Evolutionary conservation across 2,329 filamentous ascomycete species (phyloP).

Genomic region (Paecilomyces sp.): DNA sequence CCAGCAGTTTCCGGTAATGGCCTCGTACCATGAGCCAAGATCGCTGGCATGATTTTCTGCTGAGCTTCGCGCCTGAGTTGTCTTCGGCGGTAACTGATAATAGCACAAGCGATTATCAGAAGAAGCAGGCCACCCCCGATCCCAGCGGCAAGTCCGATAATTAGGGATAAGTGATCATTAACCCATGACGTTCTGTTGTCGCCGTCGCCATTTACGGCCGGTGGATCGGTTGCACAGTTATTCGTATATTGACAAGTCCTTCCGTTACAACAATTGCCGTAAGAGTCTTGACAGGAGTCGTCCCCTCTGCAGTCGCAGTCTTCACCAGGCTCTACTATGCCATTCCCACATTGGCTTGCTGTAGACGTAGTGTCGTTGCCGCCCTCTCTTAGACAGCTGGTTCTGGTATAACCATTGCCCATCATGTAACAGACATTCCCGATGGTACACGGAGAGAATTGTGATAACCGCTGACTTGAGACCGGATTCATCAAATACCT

Average conservation of each 20-base stretch:
- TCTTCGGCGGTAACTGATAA: background rate
- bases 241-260: background rate
- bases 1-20: background rate
- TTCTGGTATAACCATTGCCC: constrained; percentile 62
- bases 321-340: constrained; percentile 82
- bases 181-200: background rate
- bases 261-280: background rate
- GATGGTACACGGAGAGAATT: constrained; percentile 76
- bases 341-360: constrained; percentile 79
- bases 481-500: constrained; percentile 29
- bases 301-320: constrained; percentile 84
- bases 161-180: background rate
- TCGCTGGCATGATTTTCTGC: background rate
- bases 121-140: background rate
- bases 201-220: background rate
- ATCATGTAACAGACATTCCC: constrained; percentile 85
- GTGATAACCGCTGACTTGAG: constrained; percentile 63
- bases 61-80: background rate
- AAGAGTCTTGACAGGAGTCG: constrained; percentile 11
- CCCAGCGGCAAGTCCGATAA: background rate
- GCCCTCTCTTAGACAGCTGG: constrained; percentile 68
- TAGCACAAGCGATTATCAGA: background rate
- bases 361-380: constrained; percentile 63
- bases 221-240: background rate
- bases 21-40: background rate